These are phyloP conservation scores for Zasmidium citrigriseum DNA, from an alignment of 2,329 filamentous ascomycete species.

Conservation along the genomic window DNA sequence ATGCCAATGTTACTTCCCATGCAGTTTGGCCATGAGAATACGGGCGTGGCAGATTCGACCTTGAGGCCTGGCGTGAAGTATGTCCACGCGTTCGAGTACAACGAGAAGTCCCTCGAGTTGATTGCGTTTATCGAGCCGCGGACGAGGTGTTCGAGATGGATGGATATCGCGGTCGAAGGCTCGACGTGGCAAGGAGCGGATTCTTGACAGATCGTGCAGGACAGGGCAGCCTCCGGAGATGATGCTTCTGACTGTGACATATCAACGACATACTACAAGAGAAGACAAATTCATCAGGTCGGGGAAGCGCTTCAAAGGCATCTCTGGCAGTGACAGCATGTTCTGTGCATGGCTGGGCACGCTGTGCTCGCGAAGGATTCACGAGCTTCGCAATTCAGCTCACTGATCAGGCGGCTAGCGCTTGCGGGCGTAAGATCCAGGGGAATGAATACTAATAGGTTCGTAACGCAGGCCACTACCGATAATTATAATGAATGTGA, in stretches of 20 bases:
- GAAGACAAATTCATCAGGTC: no score
- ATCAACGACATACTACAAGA: background rate
- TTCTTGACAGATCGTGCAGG: background rate
- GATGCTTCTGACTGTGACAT: background rate
- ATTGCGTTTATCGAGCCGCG: background rate
- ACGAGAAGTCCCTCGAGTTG: constrained; percentile 1
- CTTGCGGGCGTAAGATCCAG: no score
- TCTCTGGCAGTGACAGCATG: background rate
- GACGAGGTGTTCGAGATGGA: background rate
- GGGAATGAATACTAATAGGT: no score
- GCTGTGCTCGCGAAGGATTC: background rate
- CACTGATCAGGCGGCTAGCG: no score
- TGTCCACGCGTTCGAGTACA: background rate
- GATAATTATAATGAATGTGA: no score
- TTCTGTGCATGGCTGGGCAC: background rate
- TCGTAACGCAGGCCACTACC: no score
- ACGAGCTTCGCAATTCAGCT: no score
- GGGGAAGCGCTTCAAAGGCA: no score
- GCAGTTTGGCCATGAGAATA: background rate
- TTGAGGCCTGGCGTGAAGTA: background rate
- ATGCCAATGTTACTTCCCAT: background rate
- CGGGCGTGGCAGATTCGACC: background rate
- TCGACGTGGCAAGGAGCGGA: background rate
- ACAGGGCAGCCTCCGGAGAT: background rate
- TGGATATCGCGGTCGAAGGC: background rate